phyloP scores from a whole-genome alignment of 2,329 filamentous ascomycete genomes.

The Venturia oleaginea region DNA sequence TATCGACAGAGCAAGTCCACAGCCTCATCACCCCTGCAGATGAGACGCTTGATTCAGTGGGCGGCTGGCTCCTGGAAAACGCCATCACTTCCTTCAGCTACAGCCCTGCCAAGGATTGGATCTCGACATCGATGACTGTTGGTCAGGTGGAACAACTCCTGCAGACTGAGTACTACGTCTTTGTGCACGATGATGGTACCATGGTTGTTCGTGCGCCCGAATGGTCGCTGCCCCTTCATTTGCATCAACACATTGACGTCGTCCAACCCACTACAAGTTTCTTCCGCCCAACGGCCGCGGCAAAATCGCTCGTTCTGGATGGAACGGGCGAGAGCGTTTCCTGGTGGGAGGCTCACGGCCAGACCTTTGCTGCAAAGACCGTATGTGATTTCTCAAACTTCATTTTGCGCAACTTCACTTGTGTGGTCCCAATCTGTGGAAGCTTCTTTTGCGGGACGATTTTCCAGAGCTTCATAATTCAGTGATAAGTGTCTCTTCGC shows the following conservation, averaged over 20 bases:
- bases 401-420: too few species aligned
- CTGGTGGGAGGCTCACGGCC: constrained; percentile 1
- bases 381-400: background rate
- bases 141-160: constrained; percentile 44
- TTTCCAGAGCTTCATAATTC: background rate
- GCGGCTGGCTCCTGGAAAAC: constrained; percentile 50
- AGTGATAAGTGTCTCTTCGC: too few species aligned
- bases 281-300: constrained; percentile 32
- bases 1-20: constrained; percentile 52
- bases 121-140: constrained; percentile 45
- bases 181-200: constrained; percentile 47
- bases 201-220: constrained; percentile 42
- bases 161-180: constrained; percentile 41
- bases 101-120: constrained; percentile 49
- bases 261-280: constrained; percentile 55
- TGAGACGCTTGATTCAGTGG: constrained; percentile 43
- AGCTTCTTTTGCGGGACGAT: background rate
- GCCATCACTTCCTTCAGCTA: constrained; percentile 38
- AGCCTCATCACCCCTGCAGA: constrained; percentile 46
- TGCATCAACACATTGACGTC: constrained; percentile 50
- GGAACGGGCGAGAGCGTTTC: background rate
- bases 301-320: constrained; percentile 20
- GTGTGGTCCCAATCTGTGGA: too few species aligned
- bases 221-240: constrained; percentile 50
- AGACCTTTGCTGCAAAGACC: background rate